Conservation (phyloP, 2,329 filamentous ascomycete species). For the Chrysoporthe austroafricana region DNA sequence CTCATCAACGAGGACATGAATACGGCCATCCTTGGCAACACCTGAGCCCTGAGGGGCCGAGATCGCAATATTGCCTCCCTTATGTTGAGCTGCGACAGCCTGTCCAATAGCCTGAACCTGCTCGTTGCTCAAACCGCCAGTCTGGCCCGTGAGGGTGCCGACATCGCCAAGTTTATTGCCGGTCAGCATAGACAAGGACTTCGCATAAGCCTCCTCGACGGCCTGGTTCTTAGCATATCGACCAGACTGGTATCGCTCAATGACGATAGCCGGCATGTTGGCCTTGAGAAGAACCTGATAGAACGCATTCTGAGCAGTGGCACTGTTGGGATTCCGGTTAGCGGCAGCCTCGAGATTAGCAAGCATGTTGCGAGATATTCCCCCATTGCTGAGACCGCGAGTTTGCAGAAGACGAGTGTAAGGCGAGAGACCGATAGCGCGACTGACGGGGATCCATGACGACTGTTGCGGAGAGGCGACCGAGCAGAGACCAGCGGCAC, state of each 20-base stretch:
- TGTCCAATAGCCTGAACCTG: slow-evolving; percentile 81
- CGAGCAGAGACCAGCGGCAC: not conserved
- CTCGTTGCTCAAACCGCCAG: slow-evolving; percentile 54
- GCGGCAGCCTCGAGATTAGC: slow-evolving; percentile 88
- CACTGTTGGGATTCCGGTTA: slow-evolving; percentile 88
- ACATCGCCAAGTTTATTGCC: slow-evolving; percentile 35
- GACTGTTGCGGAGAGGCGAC: not conserved
- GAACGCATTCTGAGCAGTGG: slow-evolving; percentile 88
- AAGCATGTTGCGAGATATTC: slow-evolving; percentile 67
- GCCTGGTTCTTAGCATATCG: slow-evolving; percentile 80
- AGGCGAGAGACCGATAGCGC: slow-evolving; percentile 17
- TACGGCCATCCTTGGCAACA: slow-evolving; percentile 73
- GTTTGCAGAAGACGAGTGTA: slow-evolving; percentile 33
- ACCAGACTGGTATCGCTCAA: slow-evolving; percentile 86
- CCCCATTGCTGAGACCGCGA: slow-evolving; percentile 48
- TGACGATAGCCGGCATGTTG: slow-evolving; percentile 90
- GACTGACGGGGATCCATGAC: not conserved
- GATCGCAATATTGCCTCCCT: slow-evolving; percentile 67
- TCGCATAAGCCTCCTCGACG: slow-evolving; percentile 78
- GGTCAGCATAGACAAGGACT: slow-evolving; percentile 60
- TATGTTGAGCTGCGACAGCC: slow-evolving; percentile 73
- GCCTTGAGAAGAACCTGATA: slow-evolving; percentile 89
- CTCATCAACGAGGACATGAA: slow-evolving; percentile 96
- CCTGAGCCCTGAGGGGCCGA: slow-evolving; percentile 62
- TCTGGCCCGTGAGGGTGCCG: slow-evolving; percentile 36